Base-by-base conservation (phyloP, 768 basidiomycete species). In the Paxillus involutus region DNA sequence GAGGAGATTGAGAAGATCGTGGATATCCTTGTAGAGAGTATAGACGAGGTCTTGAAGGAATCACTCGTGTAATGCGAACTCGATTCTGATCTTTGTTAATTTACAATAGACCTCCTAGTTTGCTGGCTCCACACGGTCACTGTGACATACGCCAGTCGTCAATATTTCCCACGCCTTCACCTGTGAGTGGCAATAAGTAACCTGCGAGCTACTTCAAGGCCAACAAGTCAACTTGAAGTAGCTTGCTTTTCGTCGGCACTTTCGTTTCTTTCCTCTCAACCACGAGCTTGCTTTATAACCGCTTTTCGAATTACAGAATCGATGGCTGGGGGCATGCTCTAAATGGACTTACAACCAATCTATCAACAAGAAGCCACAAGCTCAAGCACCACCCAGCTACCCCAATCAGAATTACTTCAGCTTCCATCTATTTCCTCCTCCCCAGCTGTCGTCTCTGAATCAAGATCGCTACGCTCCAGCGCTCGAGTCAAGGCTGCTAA, bases 271-370 rank as follows among this genome's bases (percentile, higher is more conserved):
- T 65, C 59, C 59, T 59, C 55, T 61, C 51, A 37, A 62, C 64
- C 50, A 47, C 42, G 57, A 70, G 60, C 57, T 61, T 68, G 62
- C 47, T 49, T 55, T 33, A 62, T 48, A 52, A 63, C 60, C 56
- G 57, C 19, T 52, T 37, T 52, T 51, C 39, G 55, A 56, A 48
- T 47, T 49, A 54, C 57, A 55, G 69, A 66, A 82, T 88, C 88
- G 85, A 91, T 91, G 89, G 89, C 89, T 85, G 85, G 82, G 83
- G 73, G 85, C 80, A 84, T 81, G 77, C 78, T 83, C 87, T 91
- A 90, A 91, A 91, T 91, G 89, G 89, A 91, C 86, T 83, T 87
- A 83, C 81, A 82, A 88, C 82, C 80, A 76, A 74, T 73, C 67
- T 75, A 88, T 78, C 77, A 80, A 66, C 80, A 80, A 79, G 82